Evolutionary conservation across 768 basidiomycete species (phyloP), one percentile per base, ranked within the genome.

Genomic region (Hericium erinaceus): DNA sequence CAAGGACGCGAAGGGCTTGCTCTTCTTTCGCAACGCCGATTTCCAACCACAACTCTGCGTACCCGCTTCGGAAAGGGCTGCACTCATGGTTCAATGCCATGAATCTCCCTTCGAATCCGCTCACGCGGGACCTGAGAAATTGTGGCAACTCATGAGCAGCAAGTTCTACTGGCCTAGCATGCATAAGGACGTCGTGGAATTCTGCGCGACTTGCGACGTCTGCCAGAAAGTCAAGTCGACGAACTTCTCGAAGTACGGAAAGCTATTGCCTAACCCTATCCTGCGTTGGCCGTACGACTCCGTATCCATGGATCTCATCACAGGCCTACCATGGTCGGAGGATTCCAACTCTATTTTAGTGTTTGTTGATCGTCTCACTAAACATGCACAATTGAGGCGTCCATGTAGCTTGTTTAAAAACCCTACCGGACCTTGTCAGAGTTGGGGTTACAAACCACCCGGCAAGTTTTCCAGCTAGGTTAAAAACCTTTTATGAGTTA

Each of bases 21-120:
- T 65, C 2, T 65, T 52, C 54, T 65, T 65, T 40, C 13, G 62
- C 10, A 60, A 65, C 38, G 60, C 60, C 0, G 55, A 65, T 39
- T 60, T 61, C 13, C 55, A 58, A 28, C 58, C 64, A 0, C 38
- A 59, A 0, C 52, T 65, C 5, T 65, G 64, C 37, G 56, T 65
- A 2, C 64, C 64, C 2, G 53, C 50, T 26, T 3, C 13, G 0
- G 6, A 39, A 3, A 46, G 44, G 9, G 18, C 49, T 1, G 22
- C 4, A 4, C 6, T 60, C 16, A 15, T 64, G 8, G 3, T 9
- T 5, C 52, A 58, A 18, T 15, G 39, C 1, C 63, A 64, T 38
- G 61, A 62, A 55, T 48, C 49, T 12, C 50, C 58, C 1, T 16
- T 46, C 12, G 50, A 56, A 46, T 20, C 59, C 1, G 63, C 58